phyloP scores from a whole-genome alignment of 2,329 filamentous ascomycete genomes.

The Thielaviopsis ethacetica region DNA sequence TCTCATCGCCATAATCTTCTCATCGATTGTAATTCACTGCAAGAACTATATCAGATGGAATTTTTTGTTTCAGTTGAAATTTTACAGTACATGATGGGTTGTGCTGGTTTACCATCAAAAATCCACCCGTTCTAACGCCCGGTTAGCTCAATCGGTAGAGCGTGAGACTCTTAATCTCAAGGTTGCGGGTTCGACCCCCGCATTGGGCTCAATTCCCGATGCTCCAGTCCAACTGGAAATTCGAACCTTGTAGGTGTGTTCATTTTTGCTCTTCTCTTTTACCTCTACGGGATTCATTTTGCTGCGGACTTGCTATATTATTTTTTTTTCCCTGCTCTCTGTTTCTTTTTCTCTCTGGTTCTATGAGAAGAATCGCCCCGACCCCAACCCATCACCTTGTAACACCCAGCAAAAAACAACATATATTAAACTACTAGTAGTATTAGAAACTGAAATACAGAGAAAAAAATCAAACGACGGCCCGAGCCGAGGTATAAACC shows the following conservation, averaged over 20 bases:
- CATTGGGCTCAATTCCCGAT: constrained; percentile 15
- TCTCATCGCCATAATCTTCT: too few species aligned
- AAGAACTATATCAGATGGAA: too few species aligned
- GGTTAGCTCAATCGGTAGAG: constrained; percentile 58
- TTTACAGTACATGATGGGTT: too few species aligned
- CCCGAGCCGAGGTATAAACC: not conserved
- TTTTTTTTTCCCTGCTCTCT: too few species aligned
- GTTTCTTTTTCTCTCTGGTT: too few species aligned
- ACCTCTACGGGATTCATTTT: too few species aligned
- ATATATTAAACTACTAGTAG: not conserved
- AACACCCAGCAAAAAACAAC: not conserved
- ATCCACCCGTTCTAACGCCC: constrained; percentile 20
- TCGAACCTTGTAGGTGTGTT: constrained; percentile 5
- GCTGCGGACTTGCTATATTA: too few species aligned
- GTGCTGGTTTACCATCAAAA: too few species aligned
- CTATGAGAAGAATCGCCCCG: too few species aligned
- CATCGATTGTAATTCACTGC: too few species aligned
- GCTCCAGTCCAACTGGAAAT: constrained; percentile 10
- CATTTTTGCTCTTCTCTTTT: too few species aligned
- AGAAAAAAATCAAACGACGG: not conserved
- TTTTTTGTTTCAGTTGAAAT: too few species aligned
- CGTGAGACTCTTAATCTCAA: constrained; percentile 50
- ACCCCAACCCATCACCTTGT: not conserved
- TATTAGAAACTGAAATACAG: not conserved
- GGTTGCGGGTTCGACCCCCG: constrained; percentile 27